phyloP scores from a whole-genome alignment of 169 alveolate species.

The Plasmodium falciparum region DNA sequence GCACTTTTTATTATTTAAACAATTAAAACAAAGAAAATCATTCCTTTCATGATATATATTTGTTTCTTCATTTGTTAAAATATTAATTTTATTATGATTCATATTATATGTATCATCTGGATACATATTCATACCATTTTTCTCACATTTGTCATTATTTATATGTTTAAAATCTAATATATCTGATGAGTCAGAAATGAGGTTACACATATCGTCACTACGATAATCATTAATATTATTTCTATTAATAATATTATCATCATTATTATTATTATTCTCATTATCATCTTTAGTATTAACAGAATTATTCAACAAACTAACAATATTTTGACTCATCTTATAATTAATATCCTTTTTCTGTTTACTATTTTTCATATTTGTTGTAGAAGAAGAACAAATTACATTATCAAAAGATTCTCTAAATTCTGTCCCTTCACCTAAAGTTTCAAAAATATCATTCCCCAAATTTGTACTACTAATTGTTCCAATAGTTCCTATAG shows the following conservation, averaged over 20 bases:
- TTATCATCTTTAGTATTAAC: neutral
- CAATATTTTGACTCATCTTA: too few species aligned
- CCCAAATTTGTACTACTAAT: too few species aligned
- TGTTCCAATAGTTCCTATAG: too few species aligned
- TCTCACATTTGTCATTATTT: neutral
- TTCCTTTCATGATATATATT: slow-evolving; percentile 7
- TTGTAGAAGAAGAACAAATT: too few species aligned
- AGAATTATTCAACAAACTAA: neutral
- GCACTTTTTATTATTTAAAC: slow-evolving; percentile 32
- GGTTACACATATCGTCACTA: slow-evolving; percentile 16
- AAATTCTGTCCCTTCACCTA: too few species aligned
- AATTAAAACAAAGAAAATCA: slow-evolving; percentile 15
- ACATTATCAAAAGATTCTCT: too few species aligned
- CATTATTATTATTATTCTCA: neutral
- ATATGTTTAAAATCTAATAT: neutral
- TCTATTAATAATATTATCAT: neutral
- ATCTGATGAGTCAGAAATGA: slow-evolving; percentile 10
- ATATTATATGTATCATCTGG: neutral
- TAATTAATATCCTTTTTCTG: too few species aligned
- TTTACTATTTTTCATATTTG: too few species aligned
- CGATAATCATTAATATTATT: neutral
- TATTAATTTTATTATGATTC: neutral
- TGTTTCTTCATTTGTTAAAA: neutral
- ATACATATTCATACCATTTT: neutral
- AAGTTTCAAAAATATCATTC: too few species aligned